These are phyloP conservation scores for Leishmania lainsoni DNA, from an alignment of 208 protist species.

Conservation along the genomic window DNA sequence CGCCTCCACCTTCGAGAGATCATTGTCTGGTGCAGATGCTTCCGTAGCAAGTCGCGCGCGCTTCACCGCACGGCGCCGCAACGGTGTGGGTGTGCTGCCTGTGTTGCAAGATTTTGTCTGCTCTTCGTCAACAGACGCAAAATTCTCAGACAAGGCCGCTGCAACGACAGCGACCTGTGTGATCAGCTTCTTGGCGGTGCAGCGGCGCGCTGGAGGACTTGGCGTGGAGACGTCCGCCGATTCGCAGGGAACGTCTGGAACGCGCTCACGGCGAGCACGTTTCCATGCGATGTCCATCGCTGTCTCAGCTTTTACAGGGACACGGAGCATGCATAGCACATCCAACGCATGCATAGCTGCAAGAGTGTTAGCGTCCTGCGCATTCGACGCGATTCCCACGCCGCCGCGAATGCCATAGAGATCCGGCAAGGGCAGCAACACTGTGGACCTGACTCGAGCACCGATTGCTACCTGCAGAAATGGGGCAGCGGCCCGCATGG, in stretches of 20 bases:
- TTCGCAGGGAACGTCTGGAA: slow-evolving; percentile 14
- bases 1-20: too few relatives aligned
- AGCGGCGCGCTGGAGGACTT: slow-evolving; percentile 50
- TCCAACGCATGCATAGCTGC: slow-evolving; percentile 90
- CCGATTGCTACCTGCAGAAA: slow-evolving; percentile 58
- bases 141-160: background rate
- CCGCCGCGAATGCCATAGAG: slow-evolving; percentile 82
- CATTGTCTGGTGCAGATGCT: background rate
- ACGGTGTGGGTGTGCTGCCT: background rate
- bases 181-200: slow-evolving; percentile 12
- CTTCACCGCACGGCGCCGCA: slow-evolving; percentile 34
- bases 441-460: slow-evolving; percentile 60
- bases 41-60: slow-evolving; percentile 18
- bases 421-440: slow-evolving; percentile 75
- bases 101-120: background rate
- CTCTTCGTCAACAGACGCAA: background rate
- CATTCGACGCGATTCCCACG: slow-evolving; percentile 66
- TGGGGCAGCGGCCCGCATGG: slow-evolving; percentile 47
- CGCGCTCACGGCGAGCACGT: slow-evolving; percentile 14
- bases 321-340: slow-evolving; percentile 59
- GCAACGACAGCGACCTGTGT: slow-evolving; percentile 7
- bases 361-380: slow-evolving; percentile 55
- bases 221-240: slow-evolving; percentile 7
- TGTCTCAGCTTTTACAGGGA: slow-evolving; percentile 27
- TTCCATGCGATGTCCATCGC: slow-evolving; percentile 25